Evolutionary conservation across 2,329 filamentous ascomycete genomes (phyloP), one percentile per base, ranked within the genome.

Genomic region (Apiospora hydei): DNA sequence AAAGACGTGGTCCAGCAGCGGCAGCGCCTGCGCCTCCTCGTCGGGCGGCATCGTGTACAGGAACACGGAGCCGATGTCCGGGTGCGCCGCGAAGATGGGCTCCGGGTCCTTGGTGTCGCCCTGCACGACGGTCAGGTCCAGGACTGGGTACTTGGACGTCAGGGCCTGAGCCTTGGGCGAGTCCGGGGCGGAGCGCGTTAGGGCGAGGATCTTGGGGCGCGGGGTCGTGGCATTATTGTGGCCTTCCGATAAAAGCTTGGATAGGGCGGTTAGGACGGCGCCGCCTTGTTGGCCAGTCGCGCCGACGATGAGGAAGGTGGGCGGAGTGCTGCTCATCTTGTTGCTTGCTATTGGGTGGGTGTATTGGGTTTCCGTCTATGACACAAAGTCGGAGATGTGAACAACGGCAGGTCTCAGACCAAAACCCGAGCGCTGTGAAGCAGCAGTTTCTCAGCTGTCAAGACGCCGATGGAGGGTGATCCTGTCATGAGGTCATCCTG

Each of bases 221-320:
- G 74, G 41, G 13, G 76, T 64, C 70, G 79, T 70, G 69, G 76
- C 75, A 11, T 78, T 79, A 49, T 64, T 74, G 41, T 21, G 47
- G 57, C 13, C 71, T 47, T 18, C 67, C 6, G 67, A 21, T 49
- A 72, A 71, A 30, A 74, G 67, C 11, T 70, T 68, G 41, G 75
- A 74, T 53, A 80, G 77, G 44, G 76, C 76, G 16, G 77, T 72
- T 10, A 83, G 78, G 41, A 78, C 77, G 41, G 77, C 77, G 53
- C 78, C 76, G 72, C 80, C 82, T 74, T 83, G 81, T 53, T 81
- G 75, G 73, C 82, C 82, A 18, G 81, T 83, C 2, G 82, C 81
- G 69, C 81, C 81, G n/a, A 82, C 77, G 73, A 83, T 73, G 73
- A 82, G 80, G 70, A 83, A 78, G 38, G 72, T 78, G 26, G 71